Evolutionary conservation across 805 yeast genomes (phyloP).

Genomic region (Ogataea philodendri): DNA sequence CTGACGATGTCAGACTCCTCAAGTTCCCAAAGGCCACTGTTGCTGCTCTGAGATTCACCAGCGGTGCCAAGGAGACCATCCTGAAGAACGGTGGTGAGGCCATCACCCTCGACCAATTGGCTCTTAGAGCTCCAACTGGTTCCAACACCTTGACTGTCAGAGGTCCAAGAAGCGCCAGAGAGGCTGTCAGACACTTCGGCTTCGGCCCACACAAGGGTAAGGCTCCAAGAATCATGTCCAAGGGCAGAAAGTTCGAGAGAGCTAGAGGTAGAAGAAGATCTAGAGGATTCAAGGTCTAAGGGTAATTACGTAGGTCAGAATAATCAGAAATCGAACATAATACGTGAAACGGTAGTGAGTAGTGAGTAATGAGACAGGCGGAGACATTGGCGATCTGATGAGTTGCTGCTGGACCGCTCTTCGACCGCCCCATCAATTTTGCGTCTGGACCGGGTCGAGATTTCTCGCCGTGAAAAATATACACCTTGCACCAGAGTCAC

Average conservation of each 20-base stretch:
- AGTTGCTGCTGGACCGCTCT: not conserved
- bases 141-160: conserved; percentile 96
- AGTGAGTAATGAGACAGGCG: too few relatives aligned
- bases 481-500: conserved; percentile 13
- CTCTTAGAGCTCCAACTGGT: conserved; percentile 99
- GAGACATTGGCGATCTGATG: too few relatives aligned
- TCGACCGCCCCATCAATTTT: not conserved
- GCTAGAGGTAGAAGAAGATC: conserved; percentile 99
- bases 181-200: conserved; percentile 99
- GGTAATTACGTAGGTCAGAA: conserved; percentile 11
- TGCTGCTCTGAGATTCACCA: conserved; percentile 99
- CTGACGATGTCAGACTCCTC: conserved; percentile 93
- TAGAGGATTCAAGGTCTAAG: conserved; percentile 99
- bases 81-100: conserved; percentile 99
- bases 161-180: conserved; percentile 99
- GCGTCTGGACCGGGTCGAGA: not conserved
- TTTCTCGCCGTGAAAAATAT: conserved; percentile 4
- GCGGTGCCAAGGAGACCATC: conserved; percentile 97
- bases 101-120: conserved; percentile 98
- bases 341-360: too few relatives aligned
- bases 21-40: conserved; percentile 96
- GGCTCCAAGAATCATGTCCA: conserved; percentile 97
- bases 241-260: conserved; percentile 99
- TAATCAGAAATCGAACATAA: conserved; percentile 6
- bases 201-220: conserved; percentile 99